phyloP scores from a whole-genome alignment of 2,329 filamentous ascomycete species.

The Penicillium fuscoglaucum region DNA sequence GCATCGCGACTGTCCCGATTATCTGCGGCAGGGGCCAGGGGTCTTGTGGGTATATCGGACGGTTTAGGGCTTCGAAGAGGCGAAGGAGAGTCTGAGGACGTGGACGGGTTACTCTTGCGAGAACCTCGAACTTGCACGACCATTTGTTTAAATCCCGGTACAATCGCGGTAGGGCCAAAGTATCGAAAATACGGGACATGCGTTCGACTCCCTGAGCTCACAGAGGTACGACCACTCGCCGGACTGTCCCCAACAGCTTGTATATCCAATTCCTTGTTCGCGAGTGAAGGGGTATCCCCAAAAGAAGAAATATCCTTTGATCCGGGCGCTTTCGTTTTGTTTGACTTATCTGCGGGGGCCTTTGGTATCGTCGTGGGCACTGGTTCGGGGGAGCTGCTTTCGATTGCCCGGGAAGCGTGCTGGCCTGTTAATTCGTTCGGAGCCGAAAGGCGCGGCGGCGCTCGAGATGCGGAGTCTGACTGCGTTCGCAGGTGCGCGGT shows the following conservation, averaged over 20 bases:
- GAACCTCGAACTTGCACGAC: slow-evolving; percentile 61
- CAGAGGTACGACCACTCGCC: slow-evolving; percentile 43
- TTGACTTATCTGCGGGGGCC: slow-evolving; percentile 15
- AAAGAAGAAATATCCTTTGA: slow-evolving; percentile 19
- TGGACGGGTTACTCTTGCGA: slow-evolving; percentile 42
- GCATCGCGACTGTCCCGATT: slow-evolving; percentile 35
- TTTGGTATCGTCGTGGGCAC: slow-evolving; percentile 8
- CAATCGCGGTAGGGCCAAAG: slow-evolving; percentile 87
- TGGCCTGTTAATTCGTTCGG: slow-evolving; percentile 20
- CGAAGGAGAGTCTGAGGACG: slow-evolving; percentile 42
- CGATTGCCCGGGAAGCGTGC: slow-evolving; percentile 18
- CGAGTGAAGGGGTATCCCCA: slow-evolving; percentile 20
- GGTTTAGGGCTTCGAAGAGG: slow-evolving; percentile 38
- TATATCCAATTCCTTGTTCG: slow-evolving; percentile 29
- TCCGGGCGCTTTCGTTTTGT: slow-evolving; percentile 19
- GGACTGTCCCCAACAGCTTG: slow-evolving; percentile 33
- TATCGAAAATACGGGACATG: slow-evolving; percentile 84
- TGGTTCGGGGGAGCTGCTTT: slow-evolving; percentile 33
- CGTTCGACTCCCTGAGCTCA: slow-evolving; percentile 40
- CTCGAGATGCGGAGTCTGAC: slow-evolving; percentile 30
- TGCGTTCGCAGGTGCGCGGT: slow-evolving; percentile 35
- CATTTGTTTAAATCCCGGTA: slow-evolving; percentile 92
- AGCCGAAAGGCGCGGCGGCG: slow-evolving; percentile 20
- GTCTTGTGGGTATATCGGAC: slow-evolving; percentile 21
- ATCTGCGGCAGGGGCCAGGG: slow-evolving; percentile 24